Percentiles rank a stretch among this genome's conserved stretches.
Evolutionary conservation across 225 moss, liverwort and hornwort species (phyloP).

Genomic region (Marchantia paleacea): DNA sequence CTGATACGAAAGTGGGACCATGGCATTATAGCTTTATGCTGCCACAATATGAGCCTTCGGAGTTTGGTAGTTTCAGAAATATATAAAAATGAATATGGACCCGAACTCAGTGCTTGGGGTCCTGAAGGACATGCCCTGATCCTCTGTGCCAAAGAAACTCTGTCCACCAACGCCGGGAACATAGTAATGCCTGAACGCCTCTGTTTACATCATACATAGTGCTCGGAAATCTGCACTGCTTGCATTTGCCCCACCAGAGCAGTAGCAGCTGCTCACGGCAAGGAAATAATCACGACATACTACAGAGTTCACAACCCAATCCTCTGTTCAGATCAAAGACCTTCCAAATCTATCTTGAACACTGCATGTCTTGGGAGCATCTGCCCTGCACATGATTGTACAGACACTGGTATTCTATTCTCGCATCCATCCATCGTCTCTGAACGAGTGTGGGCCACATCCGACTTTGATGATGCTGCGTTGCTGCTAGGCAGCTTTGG

Average conservation of each 20-base stretch:
- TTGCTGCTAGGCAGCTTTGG: not conserved
- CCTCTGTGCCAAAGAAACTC: too few relatives aligned
- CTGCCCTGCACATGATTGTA: not conserved
- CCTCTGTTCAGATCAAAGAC: not conserved
- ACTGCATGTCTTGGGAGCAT: not conserved
- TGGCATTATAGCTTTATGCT: not conserved
- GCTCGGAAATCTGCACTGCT: not conserved
- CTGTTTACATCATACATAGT: not conserved
- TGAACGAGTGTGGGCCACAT: not conserved
- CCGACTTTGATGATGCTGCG: not conserved
- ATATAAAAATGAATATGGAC: too few relatives aligned
- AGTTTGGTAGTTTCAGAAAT: not conserved
- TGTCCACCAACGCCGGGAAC: not conserved
- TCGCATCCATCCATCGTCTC: not conserved
- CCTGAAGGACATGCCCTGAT: not conserved
- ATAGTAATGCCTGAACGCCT: not conserved
- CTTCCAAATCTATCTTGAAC: not conserved
- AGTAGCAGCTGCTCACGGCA: not conserved
- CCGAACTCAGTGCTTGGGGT: too few relatives aligned
- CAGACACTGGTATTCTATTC: not conserved
- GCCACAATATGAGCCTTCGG: not conserved
- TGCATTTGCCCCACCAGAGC: not conserved
- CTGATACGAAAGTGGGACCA: too few relatives aligned
- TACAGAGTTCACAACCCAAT: not conserved
- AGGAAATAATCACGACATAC: not conserved